Percentiles rank a stretch among this genome's conserved stretches.
These are phyloP conservation scores for Rosellinia necatrix DNA, from an alignment of 2,329 filamentous ascomycete species.

Conservation along the genomic window DNA sequence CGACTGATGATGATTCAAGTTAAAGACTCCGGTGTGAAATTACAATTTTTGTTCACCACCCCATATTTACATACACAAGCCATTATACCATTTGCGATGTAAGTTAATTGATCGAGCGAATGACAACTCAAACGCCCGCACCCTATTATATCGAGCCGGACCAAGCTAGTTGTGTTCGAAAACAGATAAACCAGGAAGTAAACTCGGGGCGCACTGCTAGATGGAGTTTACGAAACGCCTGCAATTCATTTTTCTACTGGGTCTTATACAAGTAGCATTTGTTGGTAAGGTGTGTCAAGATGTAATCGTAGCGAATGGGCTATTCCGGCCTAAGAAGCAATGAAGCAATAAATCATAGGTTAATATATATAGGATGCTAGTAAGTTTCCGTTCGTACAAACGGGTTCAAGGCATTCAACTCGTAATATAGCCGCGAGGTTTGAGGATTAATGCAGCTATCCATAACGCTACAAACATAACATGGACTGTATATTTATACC, in stretches of 20 bases:
- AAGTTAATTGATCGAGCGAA: too few species aligned
- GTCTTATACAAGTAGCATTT: too few species aligned
- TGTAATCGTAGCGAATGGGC: constrained; percentile 1
- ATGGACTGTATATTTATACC: not conserved
- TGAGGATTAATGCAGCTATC: constrained; percentile 23
- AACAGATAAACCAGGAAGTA: too few species aligned
- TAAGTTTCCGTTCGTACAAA: constrained; percentile 12
- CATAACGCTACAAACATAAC: constrained; percentile 5
- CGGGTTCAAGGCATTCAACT: constrained; percentile 15
- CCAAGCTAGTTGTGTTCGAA: too few species aligned
- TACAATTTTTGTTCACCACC: constrained; percentile 10
- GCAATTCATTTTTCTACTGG: too few species aligned
- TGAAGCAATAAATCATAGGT: too few species aligned
- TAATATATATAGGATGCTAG: too few species aligned
- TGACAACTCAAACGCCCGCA: not conserved
- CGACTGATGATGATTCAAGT: constrained; percentile 25
- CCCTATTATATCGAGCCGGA: not conserved
- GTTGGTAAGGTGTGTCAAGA: too few species aligned
- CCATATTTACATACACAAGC: constrained; percentile 26
- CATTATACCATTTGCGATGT: too few species aligned
- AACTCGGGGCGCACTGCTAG: too few species aligned
- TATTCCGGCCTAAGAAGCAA: too few species aligned
- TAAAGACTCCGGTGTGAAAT: constrained; percentile 19
- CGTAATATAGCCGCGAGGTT: not conserved
- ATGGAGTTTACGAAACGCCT: too few species aligned